Conservation (phyloP, 352 stramenopile genomes). For the Phytophthora pisi region DNA sequence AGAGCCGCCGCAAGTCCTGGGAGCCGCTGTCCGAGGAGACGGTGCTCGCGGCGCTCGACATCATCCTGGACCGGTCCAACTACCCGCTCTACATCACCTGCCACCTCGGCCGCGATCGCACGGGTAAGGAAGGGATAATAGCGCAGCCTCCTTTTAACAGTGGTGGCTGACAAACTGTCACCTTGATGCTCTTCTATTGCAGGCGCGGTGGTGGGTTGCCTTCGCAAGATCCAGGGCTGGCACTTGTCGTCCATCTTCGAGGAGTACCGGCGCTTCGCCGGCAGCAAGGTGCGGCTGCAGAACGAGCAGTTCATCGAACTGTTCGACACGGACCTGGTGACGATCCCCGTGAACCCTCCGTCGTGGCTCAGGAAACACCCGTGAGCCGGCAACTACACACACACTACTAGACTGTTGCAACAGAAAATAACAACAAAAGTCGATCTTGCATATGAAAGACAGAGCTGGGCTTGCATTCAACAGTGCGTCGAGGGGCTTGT, state of each 20-base stretch:
- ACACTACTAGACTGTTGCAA: neutral
- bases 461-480: constrained; percentile 34
- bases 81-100: constrained; percentile 93
- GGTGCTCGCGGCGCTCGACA: constrained; percentile 88
- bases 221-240: constrained; percentile 94
- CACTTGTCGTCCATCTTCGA: constrained; percentile 94
- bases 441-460: constrained; percentile 8
- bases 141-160: neutral
- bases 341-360: constrained; percentile 77
- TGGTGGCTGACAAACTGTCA: neutral
- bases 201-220: constrained; percentile 88
- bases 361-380: constrained; percentile 74
- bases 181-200: constrained; percentile 6
- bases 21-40: constrained; percentile 89
- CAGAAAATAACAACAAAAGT: neutral
- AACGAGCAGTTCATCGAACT: constrained; percentile 96
- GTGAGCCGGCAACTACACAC: constrained; percentile 5
- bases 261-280: constrained; percentile 91
- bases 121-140: constrained; percentile 45
- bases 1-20: constrained; percentile 87
- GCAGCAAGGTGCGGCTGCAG: constrained; percentile 90
- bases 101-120: constrained; percentile 90
- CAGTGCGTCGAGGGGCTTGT: constrained; percentile 17
- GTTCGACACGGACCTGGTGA: constrained; percentile 94
- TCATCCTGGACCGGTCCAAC: constrained; percentile 89